Evolutionary conservation across 345 rosid species (phyloP).

Genomic region (Camelina hispida): DNA sequence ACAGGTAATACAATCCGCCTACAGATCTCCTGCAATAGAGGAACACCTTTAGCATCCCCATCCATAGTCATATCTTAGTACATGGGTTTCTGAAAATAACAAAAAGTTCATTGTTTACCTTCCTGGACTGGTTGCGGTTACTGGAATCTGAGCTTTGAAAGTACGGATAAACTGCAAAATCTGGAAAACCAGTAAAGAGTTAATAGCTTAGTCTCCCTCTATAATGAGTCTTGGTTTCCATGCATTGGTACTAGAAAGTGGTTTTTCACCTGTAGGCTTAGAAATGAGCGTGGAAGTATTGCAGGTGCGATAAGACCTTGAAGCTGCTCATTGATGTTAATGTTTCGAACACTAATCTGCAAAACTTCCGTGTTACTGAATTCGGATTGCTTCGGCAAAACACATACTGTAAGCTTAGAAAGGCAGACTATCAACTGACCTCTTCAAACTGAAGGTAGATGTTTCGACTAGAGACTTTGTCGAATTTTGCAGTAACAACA

Average conservation of each 20-base stretch:
- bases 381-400: conserved; percentile 23
- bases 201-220: conserved; percentile 12
- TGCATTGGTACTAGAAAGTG: neutral
- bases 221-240: neutral
- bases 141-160: conserved; percentile 79
- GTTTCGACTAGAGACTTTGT: conserved; percentile 70
- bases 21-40: conserved; percentile 58
- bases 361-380: conserved; percentile 23
- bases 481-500: conserved; percentile 87
- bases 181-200: conserved; percentile 48
- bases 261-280: conserved; percentile 70
- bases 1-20: conserved; percentile 89
- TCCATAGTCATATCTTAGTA: conserved; percentile 19
- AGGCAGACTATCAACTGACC: conserved; percentile 59
- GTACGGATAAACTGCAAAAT: conserved; percentile 80
- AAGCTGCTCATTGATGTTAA: conserved; percentile 74
- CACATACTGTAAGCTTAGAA: neutral
- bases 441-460: conserved; percentile 89
- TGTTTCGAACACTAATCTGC: conserved; percentile 78
- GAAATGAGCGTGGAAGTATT: conserved; percentile 72
- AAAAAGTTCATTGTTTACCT: conserved; percentile 48
- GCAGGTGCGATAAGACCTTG: conserved; percentile 93
- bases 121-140: conserved; percentile 57
- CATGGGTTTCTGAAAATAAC: neutral
- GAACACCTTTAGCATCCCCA: conserved; percentile 35